A percentile compares a stretch with the other conserved stretches of the same genome.
Conservation (phyloP, 202 grass and related monocot species). For the Zoysia matrella region DNA sequence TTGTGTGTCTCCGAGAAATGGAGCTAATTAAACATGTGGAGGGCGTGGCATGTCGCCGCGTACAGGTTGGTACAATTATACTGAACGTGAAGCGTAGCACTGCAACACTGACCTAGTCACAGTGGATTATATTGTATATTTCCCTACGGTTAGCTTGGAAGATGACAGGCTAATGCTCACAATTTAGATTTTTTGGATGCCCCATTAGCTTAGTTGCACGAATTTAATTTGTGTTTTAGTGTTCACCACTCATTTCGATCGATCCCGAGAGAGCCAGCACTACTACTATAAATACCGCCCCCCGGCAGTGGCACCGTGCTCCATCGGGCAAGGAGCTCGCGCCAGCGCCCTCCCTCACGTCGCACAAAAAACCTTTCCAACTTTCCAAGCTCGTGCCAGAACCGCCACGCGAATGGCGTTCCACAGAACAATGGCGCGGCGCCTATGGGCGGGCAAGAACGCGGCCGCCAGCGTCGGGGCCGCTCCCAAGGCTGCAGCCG, state of each 20-base stretch:
- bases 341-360: constrained; percentile 14
- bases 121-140: neutral
- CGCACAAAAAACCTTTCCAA: constrained; percentile 1
- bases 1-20: neutral
- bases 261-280: neutral
- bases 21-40: neutral
- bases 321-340: neutral
- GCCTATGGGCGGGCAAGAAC: constrained; percentile 50
- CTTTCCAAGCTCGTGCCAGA: neutral
- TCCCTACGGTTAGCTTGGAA: neutral
- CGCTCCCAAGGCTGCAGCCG: constrained; percentile 1
- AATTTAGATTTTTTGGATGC: neutral
- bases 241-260: neutral
- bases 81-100: neutral
- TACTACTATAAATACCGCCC: constrained; percentile 32
- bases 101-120: neutral
- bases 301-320: neutral
- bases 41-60: neutral
- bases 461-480: neutral
- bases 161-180: neutral
- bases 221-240: neutral
- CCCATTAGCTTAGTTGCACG: neutral
- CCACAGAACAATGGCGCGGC: constrained; percentile 38
- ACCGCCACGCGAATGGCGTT: constrained; percentile 44
- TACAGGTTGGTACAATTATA: neutral